Evolutionary conservation across 306 rosid species (phyloP).

Genomic region (Inga oerstediana): DNA sequence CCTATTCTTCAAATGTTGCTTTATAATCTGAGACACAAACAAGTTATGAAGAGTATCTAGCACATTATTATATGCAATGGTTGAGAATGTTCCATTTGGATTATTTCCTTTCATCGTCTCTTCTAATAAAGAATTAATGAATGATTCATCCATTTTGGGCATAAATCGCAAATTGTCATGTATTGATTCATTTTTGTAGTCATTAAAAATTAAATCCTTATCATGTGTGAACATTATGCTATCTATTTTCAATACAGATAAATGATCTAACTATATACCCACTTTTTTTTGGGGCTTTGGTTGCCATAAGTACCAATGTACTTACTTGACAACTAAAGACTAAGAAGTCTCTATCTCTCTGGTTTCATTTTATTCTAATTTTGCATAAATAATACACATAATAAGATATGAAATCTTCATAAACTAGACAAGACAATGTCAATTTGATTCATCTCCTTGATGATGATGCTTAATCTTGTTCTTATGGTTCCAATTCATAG

Average conservation of each 20-base stretch:
- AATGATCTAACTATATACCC: not conserved
- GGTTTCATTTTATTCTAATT: not conserved
- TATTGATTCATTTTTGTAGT: not conserved
- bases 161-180: no score
- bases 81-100: no score
- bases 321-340: not conserved
- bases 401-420: not conserved
- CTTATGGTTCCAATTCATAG: slow-evolving; percentile 32
- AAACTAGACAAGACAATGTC: not conserved
- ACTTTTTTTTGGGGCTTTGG: not conserved
- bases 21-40: no score
- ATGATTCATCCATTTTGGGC: no score
- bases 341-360: not conserved
- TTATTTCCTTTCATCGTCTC: no score
- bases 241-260: not conserved
- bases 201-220: not conserved
- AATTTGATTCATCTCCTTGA: slow-evolving; percentile 27
- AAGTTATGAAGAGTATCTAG: no score
- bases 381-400: slow-evolving; percentile 2
- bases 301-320: not conserved
- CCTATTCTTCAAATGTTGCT: no score
- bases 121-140: no score
- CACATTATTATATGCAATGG: no score
- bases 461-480: slow-evolving; percentile 24
- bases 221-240: not conserved